Evolutionary conservation across 73 alveolate species (phyloP).

Genomic region (Tetrahymena thermophila): DNA sequence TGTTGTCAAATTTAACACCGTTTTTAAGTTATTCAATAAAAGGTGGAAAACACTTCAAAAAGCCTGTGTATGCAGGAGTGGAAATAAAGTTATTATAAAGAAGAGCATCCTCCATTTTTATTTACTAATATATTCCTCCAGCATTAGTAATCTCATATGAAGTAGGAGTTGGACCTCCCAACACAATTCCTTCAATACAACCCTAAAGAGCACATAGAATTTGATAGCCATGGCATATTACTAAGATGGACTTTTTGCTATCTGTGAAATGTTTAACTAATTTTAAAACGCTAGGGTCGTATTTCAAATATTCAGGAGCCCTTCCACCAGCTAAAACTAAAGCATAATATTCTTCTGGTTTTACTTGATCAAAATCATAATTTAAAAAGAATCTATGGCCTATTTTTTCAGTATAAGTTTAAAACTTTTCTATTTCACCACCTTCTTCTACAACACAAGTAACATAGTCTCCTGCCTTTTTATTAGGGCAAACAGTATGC

Average conservation of each 20-base stretch:
- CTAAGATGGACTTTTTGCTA: not conserved
- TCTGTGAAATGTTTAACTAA: not conserved
- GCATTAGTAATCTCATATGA: not conserved
- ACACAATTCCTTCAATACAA: not conserved
- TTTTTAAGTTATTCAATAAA: not conserved
- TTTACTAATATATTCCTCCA: not conserved
- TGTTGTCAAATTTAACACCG: not conserved
- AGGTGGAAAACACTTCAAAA: not conserved
- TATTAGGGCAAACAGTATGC: not conserved
- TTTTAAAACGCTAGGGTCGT: not conserved
- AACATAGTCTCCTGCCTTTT: not conserved
- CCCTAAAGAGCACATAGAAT: not conserved
- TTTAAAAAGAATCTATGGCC: not conserved
- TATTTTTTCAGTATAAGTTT: not conserved
- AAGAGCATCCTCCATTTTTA: not conserved
- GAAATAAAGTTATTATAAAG: not conserved
- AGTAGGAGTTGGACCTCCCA: not conserved
- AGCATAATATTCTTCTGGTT: not conserved
- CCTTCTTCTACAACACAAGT: not conserved
- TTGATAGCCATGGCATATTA: not conserved
- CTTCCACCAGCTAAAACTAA: not conserved
- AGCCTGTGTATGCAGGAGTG: not conserved
- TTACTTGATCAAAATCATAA: not conserved
- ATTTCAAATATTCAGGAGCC: not conserved
- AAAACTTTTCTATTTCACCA: not conserved